Evolutionary conservation across 2,329 filamentous ascomycete genomes (phyloP).

Genomic region (Colletotrichum lini): DNA sequence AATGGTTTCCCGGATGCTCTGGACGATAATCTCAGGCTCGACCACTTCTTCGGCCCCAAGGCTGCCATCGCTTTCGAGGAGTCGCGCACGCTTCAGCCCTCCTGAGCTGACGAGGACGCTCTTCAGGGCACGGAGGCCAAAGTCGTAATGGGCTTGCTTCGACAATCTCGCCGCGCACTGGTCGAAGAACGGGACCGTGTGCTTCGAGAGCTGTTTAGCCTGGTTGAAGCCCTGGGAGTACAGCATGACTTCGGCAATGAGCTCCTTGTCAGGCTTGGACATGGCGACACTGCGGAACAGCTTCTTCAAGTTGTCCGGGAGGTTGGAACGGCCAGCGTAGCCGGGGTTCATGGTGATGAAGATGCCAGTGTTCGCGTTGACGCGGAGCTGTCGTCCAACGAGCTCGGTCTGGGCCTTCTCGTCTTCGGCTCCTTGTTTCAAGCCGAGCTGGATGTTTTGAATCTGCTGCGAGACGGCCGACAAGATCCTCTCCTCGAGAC

Average conservation of each 20-base stretch:
- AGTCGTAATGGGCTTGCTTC: conserved; percentile 99
- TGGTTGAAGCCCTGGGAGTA: conserved; percentile 99
- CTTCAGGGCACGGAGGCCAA: conserved; percentile 96
- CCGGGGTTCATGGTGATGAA: conserved; percentile 99
- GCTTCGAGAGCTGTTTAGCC: conserved; percentile 92
- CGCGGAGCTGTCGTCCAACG: conserved; percentile 88
- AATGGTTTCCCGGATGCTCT: conserved; percentile 98
- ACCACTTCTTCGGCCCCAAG: conserved; percentile 79
- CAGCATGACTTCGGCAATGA: conserved; percentile 99
- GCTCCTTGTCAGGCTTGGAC: conserved; percentile 99
- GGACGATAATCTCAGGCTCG: conserved; percentile 97
- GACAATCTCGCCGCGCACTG: conserved; percentile 85
- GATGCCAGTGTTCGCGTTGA: conserved; percentile 95
- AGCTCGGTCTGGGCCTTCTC: conserved; percentile 92
- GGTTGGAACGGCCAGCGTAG: conserved; percentile 96
- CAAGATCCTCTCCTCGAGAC: conserved; percentile 96
- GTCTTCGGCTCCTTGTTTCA: conserved; percentile 87
- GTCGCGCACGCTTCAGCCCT: conserved; percentile 89
- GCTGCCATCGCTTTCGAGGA: conserved; percentile 70
- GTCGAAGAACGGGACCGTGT: conserved; percentile 99
- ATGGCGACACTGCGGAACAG: conserved; percentile 99
- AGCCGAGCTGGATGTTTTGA: conserved; percentile 97
- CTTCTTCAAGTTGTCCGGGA: conserved; percentile 99
- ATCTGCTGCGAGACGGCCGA: conserved; percentile 99
- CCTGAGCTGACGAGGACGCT: conserved; percentile 98